Conservation (phyloP, 106 monocot genomes). For the Chionographis japonica region DNA sequence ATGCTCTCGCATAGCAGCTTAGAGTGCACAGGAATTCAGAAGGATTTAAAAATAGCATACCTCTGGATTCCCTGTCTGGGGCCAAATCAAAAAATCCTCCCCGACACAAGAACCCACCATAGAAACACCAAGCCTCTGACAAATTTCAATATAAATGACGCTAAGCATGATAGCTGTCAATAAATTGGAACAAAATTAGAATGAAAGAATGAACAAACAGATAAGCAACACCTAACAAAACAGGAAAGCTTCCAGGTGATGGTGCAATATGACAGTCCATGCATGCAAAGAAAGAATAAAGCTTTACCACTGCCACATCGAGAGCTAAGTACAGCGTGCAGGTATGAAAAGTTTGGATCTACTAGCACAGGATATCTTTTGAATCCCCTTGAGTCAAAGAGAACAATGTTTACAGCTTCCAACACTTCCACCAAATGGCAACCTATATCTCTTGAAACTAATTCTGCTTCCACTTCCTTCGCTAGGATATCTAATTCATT, state of each 20-base stretch:
- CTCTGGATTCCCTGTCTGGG: slow-evolving; percentile 47
- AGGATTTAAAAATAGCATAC: slow-evolving; percentile 22
- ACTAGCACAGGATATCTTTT: slow-evolving; percentile 53
- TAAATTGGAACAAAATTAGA: slow-evolving; percentile 2
- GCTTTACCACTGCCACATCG: slow-evolving; percentile 54
- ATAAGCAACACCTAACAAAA: not conserved
- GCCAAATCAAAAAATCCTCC: slow-evolving; percentile 77
- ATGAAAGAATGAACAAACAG: not conserved
- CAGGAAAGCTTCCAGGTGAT: no score
- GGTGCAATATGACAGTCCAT: no score
- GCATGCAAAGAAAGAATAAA: not conserved
- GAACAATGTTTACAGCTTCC: slow-evolving; percentile 61
- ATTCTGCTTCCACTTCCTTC: slow-evolving; percentile 66
- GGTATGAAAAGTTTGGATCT: slow-evolving; percentile 56
- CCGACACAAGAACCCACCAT: slow-evolving; percentile 64
- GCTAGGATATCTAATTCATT: slow-evolving; percentile 54
- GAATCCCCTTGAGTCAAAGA: slow-evolving; percentile 56
- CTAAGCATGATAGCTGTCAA: slow-evolving; percentile 64
- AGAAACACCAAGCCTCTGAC: slow-evolving; percentile 55
- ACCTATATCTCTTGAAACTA: slow-evolving; percentile 54
- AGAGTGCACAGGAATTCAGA: no score
- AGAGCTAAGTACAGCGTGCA: slow-evolving; percentile 58
- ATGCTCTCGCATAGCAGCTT: no score
- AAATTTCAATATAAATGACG: slow-evolving; percentile 68
- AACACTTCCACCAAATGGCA: slow-evolving; percentile 53